These are phyloP conservation scores for Kockovaella imperatae DNA, from an alignment of 768 basidiomycete species.

Conservation along the genomic window DNA sequence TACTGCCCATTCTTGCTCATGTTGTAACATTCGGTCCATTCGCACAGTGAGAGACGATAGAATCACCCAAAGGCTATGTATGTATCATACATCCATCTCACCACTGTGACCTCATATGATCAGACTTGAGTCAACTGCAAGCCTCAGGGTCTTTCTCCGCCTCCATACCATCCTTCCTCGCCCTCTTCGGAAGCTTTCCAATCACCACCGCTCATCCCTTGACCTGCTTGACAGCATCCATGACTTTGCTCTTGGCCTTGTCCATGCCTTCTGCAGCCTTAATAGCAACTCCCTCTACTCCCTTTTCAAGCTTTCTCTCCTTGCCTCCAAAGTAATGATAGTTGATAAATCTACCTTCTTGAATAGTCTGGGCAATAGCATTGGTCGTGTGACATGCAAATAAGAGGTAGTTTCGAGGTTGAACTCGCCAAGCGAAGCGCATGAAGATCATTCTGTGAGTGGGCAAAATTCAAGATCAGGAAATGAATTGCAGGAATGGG, in stretches of 20 bases:
- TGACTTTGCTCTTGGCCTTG: slow-evolving; percentile 11
- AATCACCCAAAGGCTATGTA: no score
- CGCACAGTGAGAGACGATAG: no score
- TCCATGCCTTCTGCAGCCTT: slow-evolving; percentile 18
- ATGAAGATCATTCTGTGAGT: slow-evolving; percentile 67
- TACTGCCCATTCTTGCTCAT: no score
- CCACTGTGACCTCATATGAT: no score
- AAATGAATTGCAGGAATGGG: background rate
- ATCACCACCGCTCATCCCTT: slow-evolving; percentile 27
- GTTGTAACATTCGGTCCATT: no score
- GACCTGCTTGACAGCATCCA: slow-evolving; percentile 21
- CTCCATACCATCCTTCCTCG: background rate
- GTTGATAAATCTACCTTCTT: slow-evolving; percentile 75
- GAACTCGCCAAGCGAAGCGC: slow-evolving; percentile 84
- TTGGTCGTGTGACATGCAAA: slow-evolving; percentile 94
- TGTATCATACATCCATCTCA: no score
- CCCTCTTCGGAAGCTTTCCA: no score
- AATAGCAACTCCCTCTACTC: slow-evolving; percentile 13
- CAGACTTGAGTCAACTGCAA: no score
- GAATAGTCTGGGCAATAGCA: slow-evolving; percentile 71
- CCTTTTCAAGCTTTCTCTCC: slow-evolving; percentile 54
- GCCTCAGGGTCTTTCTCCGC: no score
- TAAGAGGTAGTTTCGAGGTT: slow-evolving; percentile 90
- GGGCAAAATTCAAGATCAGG: background rate
- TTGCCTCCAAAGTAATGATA: slow-evolving; percentile 87